phyloP scores from a whole-genome alignment of 257 asterid species.

The Solanum verrucosum region DNA sequence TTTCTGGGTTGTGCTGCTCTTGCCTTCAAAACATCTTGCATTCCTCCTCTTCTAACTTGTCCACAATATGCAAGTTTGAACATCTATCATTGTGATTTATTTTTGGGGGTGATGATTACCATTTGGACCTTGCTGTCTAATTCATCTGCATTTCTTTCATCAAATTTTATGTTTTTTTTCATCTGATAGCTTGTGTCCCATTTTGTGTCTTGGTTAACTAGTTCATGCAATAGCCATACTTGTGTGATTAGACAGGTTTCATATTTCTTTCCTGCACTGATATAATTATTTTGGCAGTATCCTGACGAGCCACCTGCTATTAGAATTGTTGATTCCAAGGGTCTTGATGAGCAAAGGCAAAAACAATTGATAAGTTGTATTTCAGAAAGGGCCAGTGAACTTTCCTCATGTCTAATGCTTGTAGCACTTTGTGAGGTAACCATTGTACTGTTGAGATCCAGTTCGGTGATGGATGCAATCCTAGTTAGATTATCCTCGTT shows the following conservation, averaged over 20 bases:
- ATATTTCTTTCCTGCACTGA: not conserved
- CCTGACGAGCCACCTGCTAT: conserved; percentile 76
- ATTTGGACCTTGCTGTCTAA: not conserved
- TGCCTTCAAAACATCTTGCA: not conserved
- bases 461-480: not conserved
- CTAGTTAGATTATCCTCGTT: not conserved
- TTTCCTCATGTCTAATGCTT: conserved; percentile 74
- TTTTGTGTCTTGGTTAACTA: not conserved
- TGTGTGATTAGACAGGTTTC: not conserved
- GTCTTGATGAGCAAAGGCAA: conserved; percentile 76
- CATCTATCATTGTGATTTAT: not conserved
- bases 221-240: not conserved
- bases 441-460: not conserved
- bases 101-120: not conserved
- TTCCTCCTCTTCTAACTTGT: not conserved
- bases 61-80: not conserved
- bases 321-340: conserved; percentile 67
- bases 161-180: not conserved
- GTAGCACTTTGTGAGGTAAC: conserved; percentile 91
- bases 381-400: conserved; percentile 45
- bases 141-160: not conserved
- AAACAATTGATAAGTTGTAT: conserved; percentile 44
- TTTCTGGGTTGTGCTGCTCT: not conserved
- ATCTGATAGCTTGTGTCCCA: not conserved
- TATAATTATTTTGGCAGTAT: conserved; percentile 46